phyloP scores from a whole-genome alignment of 768 basidiomycete genomes.

The Leccinum arenicola region DNA sequence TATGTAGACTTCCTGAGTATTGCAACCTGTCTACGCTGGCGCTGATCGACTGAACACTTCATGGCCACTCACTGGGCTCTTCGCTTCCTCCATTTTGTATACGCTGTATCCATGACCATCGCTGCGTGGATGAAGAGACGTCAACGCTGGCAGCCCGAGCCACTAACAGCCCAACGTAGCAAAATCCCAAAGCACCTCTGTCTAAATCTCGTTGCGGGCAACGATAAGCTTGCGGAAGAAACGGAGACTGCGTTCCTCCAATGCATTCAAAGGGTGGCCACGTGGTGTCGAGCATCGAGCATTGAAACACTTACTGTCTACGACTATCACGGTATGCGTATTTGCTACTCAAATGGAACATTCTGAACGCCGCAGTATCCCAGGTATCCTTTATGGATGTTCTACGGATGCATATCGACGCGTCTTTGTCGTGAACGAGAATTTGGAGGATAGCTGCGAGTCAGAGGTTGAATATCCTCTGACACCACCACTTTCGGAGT shows the following conservation, averaged over 20 bases:
- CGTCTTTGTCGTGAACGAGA: constrained; percentile 28
- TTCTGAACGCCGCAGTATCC: constrained; percentile 6
- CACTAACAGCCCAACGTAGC: constrained; percentile 49
- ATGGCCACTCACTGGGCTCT: constrained; percentile 49
- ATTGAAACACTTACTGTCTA: constrained; percentile 68
- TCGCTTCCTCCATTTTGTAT: constrained; percentile 55
- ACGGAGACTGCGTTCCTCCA: constrained; percentile 46
- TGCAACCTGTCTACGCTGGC: constrained; percentile 7
- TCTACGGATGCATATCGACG: constrained; percentile 41
- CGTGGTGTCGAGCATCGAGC: constrained; percentile 63
- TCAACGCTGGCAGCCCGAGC: constrained; percentile 39
- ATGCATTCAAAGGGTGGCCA: constrained; percentile 49
- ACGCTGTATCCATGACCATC: constrained; percentile 43
- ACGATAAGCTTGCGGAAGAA: constrained; percentile 33
- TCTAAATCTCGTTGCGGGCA: constrained; percentile 53
- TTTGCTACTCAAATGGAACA: background rate
- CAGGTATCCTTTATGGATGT: constrained; percentile 42
- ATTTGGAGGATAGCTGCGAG: constrained; percentile 37
- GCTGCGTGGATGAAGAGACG: constrained; percentile 40
- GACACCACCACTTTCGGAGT: constrained; percentile 77
- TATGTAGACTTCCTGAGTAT: background rate
- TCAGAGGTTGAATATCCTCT: constrained; percentile 67
- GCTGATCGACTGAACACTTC: background rate
- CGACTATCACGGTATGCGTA: constrained; percentile 61
- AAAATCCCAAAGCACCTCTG: constrained; percentile 68